Evolutionary conservation across 2,329 filamentous ascomycete genomes (phyloP).

Genomic region (Tolypocladium tundrense): DNA sequence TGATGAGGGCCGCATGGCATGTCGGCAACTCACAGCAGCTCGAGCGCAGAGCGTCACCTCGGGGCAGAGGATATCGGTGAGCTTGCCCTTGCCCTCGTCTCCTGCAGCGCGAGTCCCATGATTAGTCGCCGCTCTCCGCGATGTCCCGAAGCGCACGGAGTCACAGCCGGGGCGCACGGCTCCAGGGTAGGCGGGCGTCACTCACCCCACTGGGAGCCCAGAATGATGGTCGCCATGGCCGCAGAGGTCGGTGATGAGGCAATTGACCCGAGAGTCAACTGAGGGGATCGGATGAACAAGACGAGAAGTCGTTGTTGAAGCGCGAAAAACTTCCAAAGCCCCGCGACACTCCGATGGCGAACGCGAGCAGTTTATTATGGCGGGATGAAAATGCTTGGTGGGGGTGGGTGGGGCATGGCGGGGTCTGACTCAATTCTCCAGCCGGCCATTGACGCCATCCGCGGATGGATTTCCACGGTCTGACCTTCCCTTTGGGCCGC

Average conservation of each 20-base stretch:
- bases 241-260: neutral
- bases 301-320: neutral
- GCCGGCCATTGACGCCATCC: neutral
- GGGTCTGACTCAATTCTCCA: neutral
- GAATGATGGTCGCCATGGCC: slow-evolving; percentile 21
- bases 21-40: slow-evolving; percentile 18
- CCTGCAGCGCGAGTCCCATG: slow-evolving; percentile 9
- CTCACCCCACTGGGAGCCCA: slow-evolving; percentile 29
- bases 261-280: neutral
- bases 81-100: slow-evolving; percentile 28
- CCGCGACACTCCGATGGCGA: neutral
- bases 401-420: neutral
- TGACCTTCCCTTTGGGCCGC: too few relatives aligned
- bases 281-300: neutral
- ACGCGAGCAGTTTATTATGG: neutral
- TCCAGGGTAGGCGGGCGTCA: slow-evolving; percentile 5
- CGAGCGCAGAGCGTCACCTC: slow-evolving; percentile 21
- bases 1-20: slow-evolving; percentile 6
- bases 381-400: neutral
- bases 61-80: slow-evolving; percentile 22
- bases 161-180: slow-evolving; percentile 6
- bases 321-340: neutral
- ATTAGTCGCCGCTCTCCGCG: neutral
- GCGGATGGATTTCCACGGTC: too few relatives aligned
- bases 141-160: slow-evolving; percentile 9